phyloP scores from a whole-genome alignment of 345 rosid genomes.

The Cardamine resedifolia region DNA sequence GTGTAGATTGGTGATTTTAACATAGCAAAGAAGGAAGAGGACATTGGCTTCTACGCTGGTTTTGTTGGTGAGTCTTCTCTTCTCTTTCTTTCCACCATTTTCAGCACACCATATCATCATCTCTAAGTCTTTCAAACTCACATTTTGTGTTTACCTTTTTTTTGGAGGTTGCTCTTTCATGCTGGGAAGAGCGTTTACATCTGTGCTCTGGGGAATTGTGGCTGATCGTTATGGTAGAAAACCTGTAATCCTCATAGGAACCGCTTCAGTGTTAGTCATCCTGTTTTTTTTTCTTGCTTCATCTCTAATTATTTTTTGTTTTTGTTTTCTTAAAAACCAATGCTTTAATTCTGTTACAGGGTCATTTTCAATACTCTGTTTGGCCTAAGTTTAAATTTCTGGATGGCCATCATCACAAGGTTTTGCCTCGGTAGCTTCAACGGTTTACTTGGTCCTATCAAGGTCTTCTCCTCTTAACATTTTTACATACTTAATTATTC shows the following conservation, averaged over 20 bases:
- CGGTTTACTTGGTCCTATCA: constrained; percentile 88
- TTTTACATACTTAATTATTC: not conserved
- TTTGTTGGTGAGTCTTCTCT: constrained; percentile 61
- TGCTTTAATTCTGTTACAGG: constrained; percentile 46
- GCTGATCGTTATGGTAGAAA: constrained; percentile 94
- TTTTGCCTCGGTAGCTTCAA: constrained; percentile 88
- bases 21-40: constrained; percentile 75
- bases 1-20: constrained; percentile 72
- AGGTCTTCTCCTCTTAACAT: constrained; percentile 45
- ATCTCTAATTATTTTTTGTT: not conserved
- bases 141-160: constrained; percentile 23
- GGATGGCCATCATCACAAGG: constrained; percentile 91
- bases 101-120: not conserved
- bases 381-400: constrained; percentile 83
- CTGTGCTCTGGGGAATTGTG: constrained; percentile 78
- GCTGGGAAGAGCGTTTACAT: constrained; percentile 90
- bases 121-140: too few species aligned
- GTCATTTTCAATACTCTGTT: constrained; percentile 86
- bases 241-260: constrained; percentile 79
- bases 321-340: not conserved
- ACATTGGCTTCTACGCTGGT: constrained; percentile 89
- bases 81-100: not conserved
- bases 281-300: not conserved
- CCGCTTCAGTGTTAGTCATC: constrained; percentile 64
- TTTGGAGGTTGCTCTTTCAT: constrained; percentile 76